These are phyloP conservation scores for Bacidia gigantensis DNA, from an alignment of 495 filamentous ascomycete species.

Conservation along the genomic window DNA sequence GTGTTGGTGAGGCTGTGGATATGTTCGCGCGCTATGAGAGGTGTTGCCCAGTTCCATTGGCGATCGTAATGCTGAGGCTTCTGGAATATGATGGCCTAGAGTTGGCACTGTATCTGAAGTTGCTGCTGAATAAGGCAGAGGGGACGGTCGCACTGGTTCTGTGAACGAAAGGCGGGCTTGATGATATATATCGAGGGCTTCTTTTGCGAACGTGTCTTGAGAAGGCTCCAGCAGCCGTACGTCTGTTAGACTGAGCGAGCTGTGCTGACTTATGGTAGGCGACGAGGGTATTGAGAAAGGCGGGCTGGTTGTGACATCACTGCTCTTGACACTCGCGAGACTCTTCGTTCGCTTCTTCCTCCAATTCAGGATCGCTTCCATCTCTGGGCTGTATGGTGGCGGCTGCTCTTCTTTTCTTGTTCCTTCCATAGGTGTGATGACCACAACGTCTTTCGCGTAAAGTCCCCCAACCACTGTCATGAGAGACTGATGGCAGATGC, in stretches of 20 bases:
- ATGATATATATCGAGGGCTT: not conserved
- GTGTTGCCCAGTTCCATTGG: not conserved
- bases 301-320: not conserved
- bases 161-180: not conserved
- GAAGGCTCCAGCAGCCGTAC: not conserved
- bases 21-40: not conserved
- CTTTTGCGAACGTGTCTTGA: not conserved
- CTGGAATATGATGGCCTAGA: not conserved
- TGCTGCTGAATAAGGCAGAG: not conserved
- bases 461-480: slow-evolving; percentile 17
- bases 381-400: slow-evolving; percentile 9
- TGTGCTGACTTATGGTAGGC: not conserved
- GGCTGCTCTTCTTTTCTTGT: not conserved
- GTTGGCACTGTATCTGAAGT: not conserved
- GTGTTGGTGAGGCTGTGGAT: not conserved
- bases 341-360: not conserved
- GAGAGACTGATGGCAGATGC: slow-evolving; percentile 19
- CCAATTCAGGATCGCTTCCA: slow-evolving; percentile 10
- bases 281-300: not conserved
- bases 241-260: not conserved
- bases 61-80: not conserved
- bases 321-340: not conserved
- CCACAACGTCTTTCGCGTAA: slow-evolving; percentile 11
- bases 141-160: not conserved
- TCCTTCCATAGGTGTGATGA: not conserved